phyloP scores from a whole-genome alignment of 2,329 filamentous ascomycete species.

The Pseudocercospora fuligena region DNA sequence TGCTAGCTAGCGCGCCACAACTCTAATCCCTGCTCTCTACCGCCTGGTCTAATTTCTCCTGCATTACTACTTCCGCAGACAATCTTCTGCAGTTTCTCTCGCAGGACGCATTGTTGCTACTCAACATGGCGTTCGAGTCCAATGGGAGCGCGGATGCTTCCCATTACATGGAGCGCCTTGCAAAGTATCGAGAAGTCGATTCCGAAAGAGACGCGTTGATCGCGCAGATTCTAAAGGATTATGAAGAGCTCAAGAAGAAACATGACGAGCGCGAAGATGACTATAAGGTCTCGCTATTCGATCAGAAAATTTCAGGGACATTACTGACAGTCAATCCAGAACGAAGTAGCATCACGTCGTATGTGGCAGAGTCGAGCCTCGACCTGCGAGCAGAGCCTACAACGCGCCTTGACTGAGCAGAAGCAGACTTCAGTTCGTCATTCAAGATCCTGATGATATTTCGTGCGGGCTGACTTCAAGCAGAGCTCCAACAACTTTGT shows the following conservation, averaged over 20 bases:
- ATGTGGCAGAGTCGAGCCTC: constrained; percentile 41
- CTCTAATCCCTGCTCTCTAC: background rate
- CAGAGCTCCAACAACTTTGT: constrained; percentile 49
- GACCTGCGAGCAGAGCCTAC: constrained; percentile 25
- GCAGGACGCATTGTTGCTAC: background rate
- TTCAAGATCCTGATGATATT: background rate
- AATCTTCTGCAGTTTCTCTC: background rate
- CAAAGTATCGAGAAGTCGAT: constrained; percentile 40
- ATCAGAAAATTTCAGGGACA: constrained; percentile 10
- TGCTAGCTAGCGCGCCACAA: background rate
- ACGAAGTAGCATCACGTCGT: constrained; percentile 43
- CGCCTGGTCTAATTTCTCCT: background rate
- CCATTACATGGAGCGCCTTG: constrained; percentile 35
- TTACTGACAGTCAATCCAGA: constrained; percentile 43
- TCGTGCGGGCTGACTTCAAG: background rate
- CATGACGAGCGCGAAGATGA: constrained; percentile 33
- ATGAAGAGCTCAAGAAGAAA: constrained; percentile 40
- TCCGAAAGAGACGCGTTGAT: constrained; percentile 40
- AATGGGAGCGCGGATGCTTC: constrained; percentile 20
- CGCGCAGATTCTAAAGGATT: constrained; percentile 38
- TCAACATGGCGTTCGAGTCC: background rate
- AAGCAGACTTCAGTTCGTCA: constrained; percentile 34
- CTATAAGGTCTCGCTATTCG: background rate
- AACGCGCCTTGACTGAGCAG: constrained; percentile 31
- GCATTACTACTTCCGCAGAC: background rate